Conservation (phyloP, 805 yeast genomes). For the Soucietia sequanensis region DNA sequence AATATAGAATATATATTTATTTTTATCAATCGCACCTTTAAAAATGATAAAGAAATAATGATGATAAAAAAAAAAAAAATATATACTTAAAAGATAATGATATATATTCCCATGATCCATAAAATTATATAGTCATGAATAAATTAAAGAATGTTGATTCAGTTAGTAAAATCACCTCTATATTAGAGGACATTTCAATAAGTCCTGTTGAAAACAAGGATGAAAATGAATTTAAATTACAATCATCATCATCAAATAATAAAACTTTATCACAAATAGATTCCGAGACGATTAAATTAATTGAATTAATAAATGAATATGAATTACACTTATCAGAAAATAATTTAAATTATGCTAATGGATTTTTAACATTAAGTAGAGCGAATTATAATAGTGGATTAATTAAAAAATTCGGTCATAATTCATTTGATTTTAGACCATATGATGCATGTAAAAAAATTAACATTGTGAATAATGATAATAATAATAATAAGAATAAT, state of each 20-base stretch:
- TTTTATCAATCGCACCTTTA: no score
- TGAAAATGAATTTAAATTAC: conserved; percentile 1
- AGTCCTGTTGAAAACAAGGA: background rate
- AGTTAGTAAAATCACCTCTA: conserved; percentile 3
- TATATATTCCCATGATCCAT: no score
- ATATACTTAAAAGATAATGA: no score
- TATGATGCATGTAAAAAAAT: conserved; percentile 24
- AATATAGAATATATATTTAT: no score
- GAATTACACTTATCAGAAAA: conserved; percentile 16
- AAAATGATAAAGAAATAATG: no score
- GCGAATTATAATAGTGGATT: conserved; percentile 39
- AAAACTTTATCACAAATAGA: conserved; percentile 10
- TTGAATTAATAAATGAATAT: conserved; percentile 34
- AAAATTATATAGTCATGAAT: no score
- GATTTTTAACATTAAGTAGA: conserved; percentile 42
- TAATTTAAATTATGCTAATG: conserved; percentile 24
- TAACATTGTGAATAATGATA: no score
- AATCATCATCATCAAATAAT: background rate
- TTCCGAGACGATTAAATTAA: conserved; percentile 16
- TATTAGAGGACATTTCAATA: conserved; percentile 7
- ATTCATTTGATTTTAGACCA: conserved; percentile 39
- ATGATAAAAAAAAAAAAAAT: no score
- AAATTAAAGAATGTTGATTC: background rate
- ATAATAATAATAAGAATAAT: no score
- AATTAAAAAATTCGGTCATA: conserved; percentile 36